Percentiles rank a stretch among this genome's conserved stretches.
These are phyloP conservation scores for Trichoderma sp. DNA, from an alignment of 2,329 filamentous ascomycete genomes.

Conservation along the genomic window DNA sequence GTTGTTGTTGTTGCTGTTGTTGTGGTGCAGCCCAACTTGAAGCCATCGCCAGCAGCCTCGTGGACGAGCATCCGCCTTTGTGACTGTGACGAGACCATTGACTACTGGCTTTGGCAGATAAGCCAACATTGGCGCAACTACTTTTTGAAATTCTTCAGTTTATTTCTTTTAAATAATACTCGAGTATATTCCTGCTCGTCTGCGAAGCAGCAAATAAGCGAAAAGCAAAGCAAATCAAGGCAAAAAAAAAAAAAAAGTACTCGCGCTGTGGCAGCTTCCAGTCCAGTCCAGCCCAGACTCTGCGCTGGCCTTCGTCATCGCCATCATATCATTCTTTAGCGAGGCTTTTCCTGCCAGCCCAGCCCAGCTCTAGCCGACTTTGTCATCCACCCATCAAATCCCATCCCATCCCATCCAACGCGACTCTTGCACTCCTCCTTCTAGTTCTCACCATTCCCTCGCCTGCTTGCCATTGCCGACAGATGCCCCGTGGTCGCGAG, in stretches of 20 bases:
- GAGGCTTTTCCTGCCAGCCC: slow-evolving; percentile 22
- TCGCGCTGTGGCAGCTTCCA: background rate
- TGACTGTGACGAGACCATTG: background rate
- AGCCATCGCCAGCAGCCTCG: slow-evolving; percentile 20
- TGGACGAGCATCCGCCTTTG: background rate
- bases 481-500: background rate
- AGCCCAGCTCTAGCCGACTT: slow-evolving; percentile 14
- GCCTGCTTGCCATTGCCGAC: background rate
- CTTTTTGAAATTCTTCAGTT: background rate
- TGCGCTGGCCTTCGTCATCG: slow-evolving; percentile 8
- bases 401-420: background rate
- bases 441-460: background rate
- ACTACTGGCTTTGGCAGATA: background rate
- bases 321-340: slow-evolving; percentile 14
- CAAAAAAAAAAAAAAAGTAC: background rate
- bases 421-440: background rate
- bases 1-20: background rate
- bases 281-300: background rate
- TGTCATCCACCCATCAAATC: slow-evolving; percentile 4
- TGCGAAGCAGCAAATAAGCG: background rate
- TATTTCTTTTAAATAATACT: background rate
- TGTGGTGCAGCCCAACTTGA: background rate
- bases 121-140: background rate
- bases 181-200: background rate
- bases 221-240: background rate